Base-by-base conservation (phyloP, 2,329 filamentous ascomycete genomes). In the Fusarium pininemorale region DNA sequence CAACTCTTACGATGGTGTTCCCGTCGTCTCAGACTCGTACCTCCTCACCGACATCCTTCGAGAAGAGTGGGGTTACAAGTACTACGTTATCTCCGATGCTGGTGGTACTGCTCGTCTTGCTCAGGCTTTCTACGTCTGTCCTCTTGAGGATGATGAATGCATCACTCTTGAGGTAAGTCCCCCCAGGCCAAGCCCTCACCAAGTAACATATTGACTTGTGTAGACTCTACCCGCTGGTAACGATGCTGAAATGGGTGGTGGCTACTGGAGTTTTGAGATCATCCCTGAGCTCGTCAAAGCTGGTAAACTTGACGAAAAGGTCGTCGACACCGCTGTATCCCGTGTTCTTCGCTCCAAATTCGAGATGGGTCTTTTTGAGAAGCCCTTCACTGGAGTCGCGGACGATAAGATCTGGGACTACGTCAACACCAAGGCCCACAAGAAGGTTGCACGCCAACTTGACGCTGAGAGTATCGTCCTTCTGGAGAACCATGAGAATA, bases 231-330 rank as follows among this genome's bases (percentile, higher is more conserved):
- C 90, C 2, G 90, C 92, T 9, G 92, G 93, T 7, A 92, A 90
- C 56, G 92, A 94, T 75, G 87, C 92, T 18, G 93, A 94, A 77
- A 94, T 94, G 92, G 92, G 92, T 18, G 92, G 92, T 44, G 92
- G 93, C 26, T 91, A 90, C 26, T 94, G 89, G 84, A 94, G 90
- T 79, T 92, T 90, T 78, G 86, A 90, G 72, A 88, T 86, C 41
- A 93, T 94, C 58, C 90, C 92, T 11, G 84, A 88, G 35, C 85
- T 94, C 55, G 85, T 94, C 22, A 82, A 89, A 61, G 85, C 87
- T 3, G 91, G 91, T 2, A 90, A 88, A 63, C 82, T 94, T 4
- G 85, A 89, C 47, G 84, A 90, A 35, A 82, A 86, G 11, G 77
- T 88, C 32, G 89, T 94, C n/a, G 86, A 94, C 79, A 87, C 84